A percentile compares a stretch with the other conserved stretches of the same genome.
Conservation (phyloP, 129 eudicot species). For the Chrysanthemum lavandulifolium region DNA sequence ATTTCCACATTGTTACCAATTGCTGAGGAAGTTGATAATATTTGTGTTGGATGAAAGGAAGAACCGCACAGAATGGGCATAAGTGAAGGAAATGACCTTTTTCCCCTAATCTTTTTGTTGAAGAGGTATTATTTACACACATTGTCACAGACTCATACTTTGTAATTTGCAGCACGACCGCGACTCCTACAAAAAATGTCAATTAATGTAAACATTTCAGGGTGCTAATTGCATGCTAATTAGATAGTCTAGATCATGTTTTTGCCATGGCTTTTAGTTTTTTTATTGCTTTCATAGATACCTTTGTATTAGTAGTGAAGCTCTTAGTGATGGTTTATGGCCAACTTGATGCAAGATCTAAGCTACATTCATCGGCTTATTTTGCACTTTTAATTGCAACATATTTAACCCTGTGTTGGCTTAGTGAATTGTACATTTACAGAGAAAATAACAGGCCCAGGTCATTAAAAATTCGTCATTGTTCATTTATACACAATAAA, state of each 20-base stretch:
- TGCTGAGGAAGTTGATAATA: conserved; percentile 15
- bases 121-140: background rate
- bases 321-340: too few relatives aligned
- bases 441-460: too few relatives aligned
- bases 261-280: background rate
- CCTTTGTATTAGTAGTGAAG: background rate
- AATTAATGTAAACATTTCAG: background rate
- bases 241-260: background rate
- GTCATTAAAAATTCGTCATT: too few relatives aligned
- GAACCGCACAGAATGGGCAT: background rate
- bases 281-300: background rate
- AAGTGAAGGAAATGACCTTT: conserved; percentile 25
- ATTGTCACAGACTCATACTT: background rate
- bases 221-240: background rate
- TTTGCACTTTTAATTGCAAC: too few relatives aligned
- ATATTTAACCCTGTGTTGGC: too few relatives aligned
- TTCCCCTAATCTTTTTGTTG: conserved; percentile 22
- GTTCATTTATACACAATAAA: too few relatives aligned
- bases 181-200: background rate
- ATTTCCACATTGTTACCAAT: conserved; percentile 13
- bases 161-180: conserved; percentile 13
- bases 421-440: too few relatives aligned
- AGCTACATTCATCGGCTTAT: too few relatives aligned
- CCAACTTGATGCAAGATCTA: too few relatives aligned
- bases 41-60: conserved; percentile 7